These are phyloP conservation scores for Mortierella sp. DNA, from an alignment of 371 early-diverging fungal genomes.

Conservation along the genomic window DNA sequence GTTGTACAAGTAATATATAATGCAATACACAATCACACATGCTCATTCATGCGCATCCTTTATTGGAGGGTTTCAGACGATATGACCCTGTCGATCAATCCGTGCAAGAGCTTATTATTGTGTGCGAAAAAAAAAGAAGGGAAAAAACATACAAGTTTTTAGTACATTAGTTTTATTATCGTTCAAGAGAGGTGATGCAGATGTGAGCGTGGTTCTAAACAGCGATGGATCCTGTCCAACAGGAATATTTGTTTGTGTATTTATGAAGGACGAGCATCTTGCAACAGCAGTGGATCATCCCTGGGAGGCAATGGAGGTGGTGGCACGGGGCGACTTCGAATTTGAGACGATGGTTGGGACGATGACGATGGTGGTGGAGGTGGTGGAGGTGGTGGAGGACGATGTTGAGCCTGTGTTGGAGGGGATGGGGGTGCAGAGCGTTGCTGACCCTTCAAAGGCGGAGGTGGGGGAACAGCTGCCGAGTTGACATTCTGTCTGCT, in stretches of 20 bases:
- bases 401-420: background rate
- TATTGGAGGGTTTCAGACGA: background rate
- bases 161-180: background rate
- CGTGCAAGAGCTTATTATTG: background rate
- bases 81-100: background rate
- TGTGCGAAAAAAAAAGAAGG: too few species aligned
- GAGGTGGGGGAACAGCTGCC: constrained; percentile 24
- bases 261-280: constrained; percentile 31
- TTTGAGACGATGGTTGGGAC: background rate
- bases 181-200: background rate
- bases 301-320: constrained; percentile 35
- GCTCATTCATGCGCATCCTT: too few species aligned
- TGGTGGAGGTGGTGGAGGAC: constrained; percentile 25
- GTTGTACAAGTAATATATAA: background rate
- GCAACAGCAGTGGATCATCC: constrained; percentile 34
- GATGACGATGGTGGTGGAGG: constrained; percentile 1
- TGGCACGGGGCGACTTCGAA: constrained; percentile 20
- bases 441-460: constrained; percentile 5
- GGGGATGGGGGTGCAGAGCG: constrained; percentile 10
- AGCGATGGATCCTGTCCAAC: too few species aligned
- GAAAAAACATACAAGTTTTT: too few species aligned
- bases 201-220: background rate
- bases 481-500: background rate
- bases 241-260: too few species aligned
- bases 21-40: background rate